Base-by-base conservation (phyloP, 495 filamentous ascomycete species). In the Friedmanniomyces simplex region DNA sequence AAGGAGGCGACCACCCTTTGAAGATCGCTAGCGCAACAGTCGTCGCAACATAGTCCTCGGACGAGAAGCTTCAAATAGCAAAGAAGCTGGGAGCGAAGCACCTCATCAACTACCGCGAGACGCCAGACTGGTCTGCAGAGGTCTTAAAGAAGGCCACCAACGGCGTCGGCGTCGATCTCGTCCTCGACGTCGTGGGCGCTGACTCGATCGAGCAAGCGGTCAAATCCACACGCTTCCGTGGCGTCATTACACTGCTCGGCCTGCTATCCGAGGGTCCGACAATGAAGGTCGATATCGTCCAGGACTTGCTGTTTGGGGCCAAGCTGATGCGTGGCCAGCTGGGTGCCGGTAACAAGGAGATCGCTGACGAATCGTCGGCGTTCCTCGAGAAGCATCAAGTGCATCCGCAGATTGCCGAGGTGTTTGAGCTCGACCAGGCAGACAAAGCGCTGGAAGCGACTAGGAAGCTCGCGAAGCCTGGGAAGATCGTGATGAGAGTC, bases 111-210 rank as follows among this genome's bases (percentile, higher is more conserved):
- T 77, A 79, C 62, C 61, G 59, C 16, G 73, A 59, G 0, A 67
- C 55, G 6, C 66, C 70, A 14, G 61, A 71, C 21, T 78, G 76
- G 75, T 67, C 72, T 18, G 57, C 61, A 11, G 64, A 63, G 50
- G 74, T 75, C 0, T 47, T 76, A 52, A 60, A 66, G 21, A 60
- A 66, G 21, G 34, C 68, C 11, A 76, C 75, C 7, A 42, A 51
- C 24, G 64, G 60, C 25, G 54, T 66, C 10, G 74, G 74, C 36
- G 74, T 68, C 0, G 73, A 77, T 56, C 62, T 75, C 36, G 72
- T 79, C 20, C 55, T 79, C 25, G 77, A 80, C 52, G 69, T 74
- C 51, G 77, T 75, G 1, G 77, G 76, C 13, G 69, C 72, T 20
- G 49, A 61, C 16, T 78, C 76, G 8, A 78, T 79, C 54, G 67